A percentile compares a stretch with the other conserved stretches of the same genome.
phyloP scores from a whole-genome alignment of 768 basidiomycete genomes.

The Gloeopeniophorella convolvens region DNA sequence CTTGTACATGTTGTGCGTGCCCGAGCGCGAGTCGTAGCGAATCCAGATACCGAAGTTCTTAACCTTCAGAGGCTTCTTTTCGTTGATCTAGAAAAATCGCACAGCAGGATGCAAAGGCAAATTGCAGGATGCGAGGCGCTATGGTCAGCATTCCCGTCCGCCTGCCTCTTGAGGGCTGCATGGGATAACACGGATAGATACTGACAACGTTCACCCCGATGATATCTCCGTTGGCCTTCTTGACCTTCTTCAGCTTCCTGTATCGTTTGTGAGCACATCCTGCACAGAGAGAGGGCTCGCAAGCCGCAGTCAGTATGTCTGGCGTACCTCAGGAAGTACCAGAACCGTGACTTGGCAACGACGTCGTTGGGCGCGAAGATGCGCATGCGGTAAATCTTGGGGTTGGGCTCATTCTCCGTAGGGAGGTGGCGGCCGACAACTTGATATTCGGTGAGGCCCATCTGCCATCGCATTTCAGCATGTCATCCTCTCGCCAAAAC shows the following conservation, averaged over 20 bases:
- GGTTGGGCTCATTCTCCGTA: slow-evolving; percentile 85
- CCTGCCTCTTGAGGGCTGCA: slow-evolving; percentile 82
- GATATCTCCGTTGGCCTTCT: slow-evolving; percentile 99
- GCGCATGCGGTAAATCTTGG: slow-evolving; percentile 99
- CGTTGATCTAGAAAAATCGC: slow-evolving; percentile 68
- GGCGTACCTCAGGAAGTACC: slow-evolving; percentile 92
- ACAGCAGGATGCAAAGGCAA: slow-evolving; percentile 24
- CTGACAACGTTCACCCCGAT: slow-evolving; percentile 96
- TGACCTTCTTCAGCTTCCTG: slow-evolving; percentile 97
- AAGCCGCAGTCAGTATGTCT: not conserved
- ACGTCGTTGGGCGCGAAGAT: slow-evolving; percentile 99
- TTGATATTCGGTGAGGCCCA: slow-evolving; percentile 88
- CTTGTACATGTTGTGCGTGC: slow-evolving; percentile 99
- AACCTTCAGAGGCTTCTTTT: slow-evolving; percentile 96
- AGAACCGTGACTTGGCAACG: slow-evolving; percentile 98
- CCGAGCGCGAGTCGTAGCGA: slow-evolving; percentile 98
- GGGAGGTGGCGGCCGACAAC: slow-evolving; percentile 97
- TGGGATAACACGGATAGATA: slow-evolving; percentile 36
- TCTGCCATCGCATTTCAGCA: slow-evolving; percentile 32
- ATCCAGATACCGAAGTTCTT: slow-evolving; percentile 99
- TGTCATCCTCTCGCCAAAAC: slow-evolving; percentile 6
- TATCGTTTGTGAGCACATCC: not conserved
- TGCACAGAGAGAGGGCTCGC: not conserved
- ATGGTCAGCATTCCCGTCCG: slow-evolving; percentile 60
- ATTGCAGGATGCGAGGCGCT: slow-evolving; percentile 29